A percentile compares a stretch with the other conserved stretches of the same genome.
Evolutionary conservation across 139 green algal genomes (phyloP).

Genomic region (Coelastrella sp.): DNA sequence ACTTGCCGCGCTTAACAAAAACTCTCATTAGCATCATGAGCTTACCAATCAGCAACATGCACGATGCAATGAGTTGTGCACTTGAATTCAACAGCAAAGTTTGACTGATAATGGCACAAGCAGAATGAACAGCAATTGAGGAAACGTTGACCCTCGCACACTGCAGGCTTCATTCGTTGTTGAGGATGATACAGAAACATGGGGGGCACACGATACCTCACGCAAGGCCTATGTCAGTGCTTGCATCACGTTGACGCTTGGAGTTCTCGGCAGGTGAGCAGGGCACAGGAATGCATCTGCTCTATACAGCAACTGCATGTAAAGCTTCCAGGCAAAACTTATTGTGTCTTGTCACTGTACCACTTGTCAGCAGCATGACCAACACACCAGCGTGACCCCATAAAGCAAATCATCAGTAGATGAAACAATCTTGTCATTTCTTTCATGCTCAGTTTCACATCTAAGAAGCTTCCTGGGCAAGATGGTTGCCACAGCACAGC

Average conservation of each 20-base stretch:
- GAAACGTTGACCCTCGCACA: too few species aligned
- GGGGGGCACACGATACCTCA: not conserved
- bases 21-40: not conserved
- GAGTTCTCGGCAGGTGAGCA: conserved; percentile 39
- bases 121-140: too few species aligned
- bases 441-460: too few species aligned
- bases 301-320: not conserved
- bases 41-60: not conserved
- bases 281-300: not conserved
- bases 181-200: conserved; percentile 13
- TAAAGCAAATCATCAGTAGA: too few species aligned
- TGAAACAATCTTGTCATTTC: too few species aligned
- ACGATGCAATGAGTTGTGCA: too few species aligned
- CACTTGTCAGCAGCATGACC: not conserved
- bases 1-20: too few species aligned
- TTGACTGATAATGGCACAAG: too few species aligned
- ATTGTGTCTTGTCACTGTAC: not conserved
- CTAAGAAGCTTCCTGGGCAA: not conserved
- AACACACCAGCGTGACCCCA: too few species aligned
- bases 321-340: not conserved
- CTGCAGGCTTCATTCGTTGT: conserved; percentile 35
- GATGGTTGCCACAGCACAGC: not conserved
- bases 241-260: conserved; percentile 44
- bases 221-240: conserved; percentile 36
- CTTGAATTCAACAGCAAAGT: too few species aligned